Percentiles rank a stretch among this genome's conserved stretches.
These are phyloP conservation scores for Xerocomellus chrysenteron DNA, from an alignment of 768 basidiomycete genomes.

Conservation along the genomic window DNA sequence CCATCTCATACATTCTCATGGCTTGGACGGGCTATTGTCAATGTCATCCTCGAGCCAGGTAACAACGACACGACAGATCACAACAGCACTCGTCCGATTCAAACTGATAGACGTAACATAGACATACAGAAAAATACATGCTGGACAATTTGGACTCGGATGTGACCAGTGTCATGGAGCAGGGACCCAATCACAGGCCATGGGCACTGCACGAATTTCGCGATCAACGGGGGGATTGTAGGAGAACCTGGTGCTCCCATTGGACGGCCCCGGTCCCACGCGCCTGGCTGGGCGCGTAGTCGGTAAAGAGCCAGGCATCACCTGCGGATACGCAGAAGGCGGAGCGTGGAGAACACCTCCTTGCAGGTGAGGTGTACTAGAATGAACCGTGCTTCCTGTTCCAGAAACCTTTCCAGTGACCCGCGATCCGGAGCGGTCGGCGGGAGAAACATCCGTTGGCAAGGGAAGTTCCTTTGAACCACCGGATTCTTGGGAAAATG, in stretches of 20 bases:
- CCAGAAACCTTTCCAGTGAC: not conserved
- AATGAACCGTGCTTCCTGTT: not conserved
- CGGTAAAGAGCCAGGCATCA: slow-evolving; percentile 28
- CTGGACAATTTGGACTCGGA: not conserved
- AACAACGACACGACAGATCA: not conserved
- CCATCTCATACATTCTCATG: no score
- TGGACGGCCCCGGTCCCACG: no score
- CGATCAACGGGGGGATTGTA: no score
- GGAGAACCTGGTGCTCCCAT: no score
- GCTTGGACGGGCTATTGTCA: not conserved
- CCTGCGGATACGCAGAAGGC: slow-evolving; percentile 25
- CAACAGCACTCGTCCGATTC: not conserved
- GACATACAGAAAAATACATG: not conserved
- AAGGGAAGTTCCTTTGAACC: not conserved
- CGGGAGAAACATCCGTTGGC: not conserved
- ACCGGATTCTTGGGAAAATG: not conserved
- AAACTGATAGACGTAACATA: not conserved
- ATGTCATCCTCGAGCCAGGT: not conserved
- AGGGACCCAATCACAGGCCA: not conserved
- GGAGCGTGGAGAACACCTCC: slow-evolving; percentile 21
- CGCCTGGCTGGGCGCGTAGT: not conserved
- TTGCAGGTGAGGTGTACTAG: not conserved
- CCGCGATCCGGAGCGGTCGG: not conserved
- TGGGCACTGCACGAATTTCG: no score
- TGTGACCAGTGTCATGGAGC: not conserved